Base-by-base conservation (phyloP, 2,329 filamentous ascomycete genomes). In the Cladosporium austrohemisphaericum region DNA sequence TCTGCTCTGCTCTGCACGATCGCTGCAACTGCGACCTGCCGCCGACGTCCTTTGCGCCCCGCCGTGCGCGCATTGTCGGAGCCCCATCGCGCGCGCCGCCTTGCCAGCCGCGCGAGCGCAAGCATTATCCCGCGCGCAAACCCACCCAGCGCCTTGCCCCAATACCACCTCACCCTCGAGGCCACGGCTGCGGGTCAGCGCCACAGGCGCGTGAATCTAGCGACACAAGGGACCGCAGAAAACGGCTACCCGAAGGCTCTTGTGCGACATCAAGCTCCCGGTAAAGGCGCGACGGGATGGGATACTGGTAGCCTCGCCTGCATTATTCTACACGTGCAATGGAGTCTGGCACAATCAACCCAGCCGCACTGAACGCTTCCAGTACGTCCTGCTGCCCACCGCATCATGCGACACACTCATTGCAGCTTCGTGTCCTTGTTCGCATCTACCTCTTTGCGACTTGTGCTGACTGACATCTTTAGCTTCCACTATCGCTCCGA, bases 341-440 rank as follows among this genome's bases (percentile, higher is more conserved):
- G 63, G 85, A 86, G 69, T 85, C 85, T 76, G 87, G 86, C 68
- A 94, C 89, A 67, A 93, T 95, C 77, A 88, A 94, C 77, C 89
- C 89, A 68, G 88, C 88, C 65, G 87, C 86, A 57, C 79, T 95
- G 75, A 89, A 86, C 74, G 84, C 84, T 68, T 75, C 83, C 76
- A 82, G 86, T 92, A 83, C 59, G 65, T 58, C 29, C 48, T 51
- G 38, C 35, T 49, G 38, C 49, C 14, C 18, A 28, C 33, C 32
- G 25, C 41, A 11, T 20, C 31, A 46, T 38, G 40, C 41, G 49
- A 51, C 41, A 33, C 49, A 29, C 22, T 22, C 37, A 20, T 29
- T n/a, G n/a, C 31, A 9, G 26, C 36, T 18, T 35, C 29, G 36
- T 26, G 13, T 32, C 23, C 11, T 36, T 22, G 16, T 29, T 36